Evolutionary conservation across 345 rosid genomes (phyloP).

Genomic region (Aurinia saxatilis): DNA sequence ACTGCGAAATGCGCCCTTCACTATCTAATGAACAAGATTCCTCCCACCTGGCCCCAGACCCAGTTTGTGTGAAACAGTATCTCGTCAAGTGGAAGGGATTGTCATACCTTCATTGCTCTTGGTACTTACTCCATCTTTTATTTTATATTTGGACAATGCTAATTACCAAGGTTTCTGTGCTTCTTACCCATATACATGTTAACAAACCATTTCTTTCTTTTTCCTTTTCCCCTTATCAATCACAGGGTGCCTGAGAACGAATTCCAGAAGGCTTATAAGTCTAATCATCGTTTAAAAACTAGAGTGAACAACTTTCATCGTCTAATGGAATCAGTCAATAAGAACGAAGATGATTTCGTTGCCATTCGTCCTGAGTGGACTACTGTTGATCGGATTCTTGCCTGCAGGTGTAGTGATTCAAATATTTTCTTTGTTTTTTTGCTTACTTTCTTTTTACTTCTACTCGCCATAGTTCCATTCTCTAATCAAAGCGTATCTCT

Average conservation of each 20-base stretch:
- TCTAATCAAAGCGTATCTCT: background rate
- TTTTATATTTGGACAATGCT: background rate
- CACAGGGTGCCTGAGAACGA: slow-evolving; percentile 93
- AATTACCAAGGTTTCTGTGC: slow-evolving; percentile 9
- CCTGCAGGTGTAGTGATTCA: slow-evolving; percentile 57
- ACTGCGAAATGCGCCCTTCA: slow-evolving; percentile 92
- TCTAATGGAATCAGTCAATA: slow-evolving; percentile 57
- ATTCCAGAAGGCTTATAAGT: slow-evolving; percentile 85
- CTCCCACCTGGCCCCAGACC: slow-evolving; percentile 59
- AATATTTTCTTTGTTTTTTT: background rate
- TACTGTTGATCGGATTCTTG: slow-evolving; percentile 93
- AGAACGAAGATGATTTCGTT: slow-evolving; percentile 76
- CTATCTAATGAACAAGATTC: slow-evolving; percentile 51
- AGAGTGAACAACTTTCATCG: slow-evolving; percentile 87
- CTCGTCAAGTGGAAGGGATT: slow-evolving; percentile 98
- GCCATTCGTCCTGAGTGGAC: slow-evolving; percentile 99
- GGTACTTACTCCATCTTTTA: slow-evolving; percentile 40
- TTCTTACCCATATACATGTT: background rate
- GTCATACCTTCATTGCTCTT: slow-evolving; percentile 93
- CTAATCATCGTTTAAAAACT: slow-evolving; percentile 80
- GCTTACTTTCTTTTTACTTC: background rate
- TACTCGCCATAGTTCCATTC: background rate
- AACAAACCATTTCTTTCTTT: background rate
- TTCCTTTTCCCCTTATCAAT: background rate
- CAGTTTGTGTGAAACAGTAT: slow-evolving; percentile 83